Conservation (phyloP, 805 yeast genomes). For the Metschnikowia cerradonensis region DNA sequence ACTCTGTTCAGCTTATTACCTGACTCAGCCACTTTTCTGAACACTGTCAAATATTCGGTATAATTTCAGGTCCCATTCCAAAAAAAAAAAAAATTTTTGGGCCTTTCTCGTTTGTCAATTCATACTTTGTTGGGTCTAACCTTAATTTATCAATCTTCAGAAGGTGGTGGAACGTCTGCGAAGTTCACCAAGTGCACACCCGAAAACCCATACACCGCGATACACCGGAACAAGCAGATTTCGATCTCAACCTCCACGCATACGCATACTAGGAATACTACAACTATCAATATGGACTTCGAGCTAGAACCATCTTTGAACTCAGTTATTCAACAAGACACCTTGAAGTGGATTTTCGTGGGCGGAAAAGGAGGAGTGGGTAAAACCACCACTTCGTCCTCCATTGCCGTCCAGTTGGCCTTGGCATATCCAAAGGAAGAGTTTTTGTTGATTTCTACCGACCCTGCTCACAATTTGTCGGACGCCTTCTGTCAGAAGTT, state of each 20-base stretch:
- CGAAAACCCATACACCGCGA: neutral
- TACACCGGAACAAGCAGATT: neutral
- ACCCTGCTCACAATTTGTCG: conserved; percentile 96
- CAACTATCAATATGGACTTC: conserved; percentile 41
- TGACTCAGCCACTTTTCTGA: too few relatives aligned
- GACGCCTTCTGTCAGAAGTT: conserved; percentile 99
- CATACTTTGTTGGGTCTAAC: too few relatives aligned
- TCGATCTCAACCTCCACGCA: neutral
- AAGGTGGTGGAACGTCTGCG: conserved; percentile 4
- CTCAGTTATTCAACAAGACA: conserved; percentile 57
- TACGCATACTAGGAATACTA: neutral
- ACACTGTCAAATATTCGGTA: too few relatives aligned
- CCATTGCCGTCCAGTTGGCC: conserved; percentile 92
- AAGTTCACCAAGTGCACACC: conserved; percentile 2
- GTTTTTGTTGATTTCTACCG: conserved; percentile 88
- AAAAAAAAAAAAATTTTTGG: too few relatives aligned
- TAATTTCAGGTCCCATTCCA: too few relatives aligned
- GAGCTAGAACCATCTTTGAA: conserved; percentile 69
- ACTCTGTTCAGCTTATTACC: too few relatives aligned
- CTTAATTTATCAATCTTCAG: neutral
- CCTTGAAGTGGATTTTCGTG: conserved; percentile 92
- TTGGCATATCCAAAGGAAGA: conserved; percentile 71
- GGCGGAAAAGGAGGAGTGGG: conserved; percentile 99
- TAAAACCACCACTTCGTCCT: conserved; percentile 94
- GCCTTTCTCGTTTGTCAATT: too few relatives aligned